These are phyloP conservation scores for Yamadazyma membranifaciens DNA, from an alignment of 1,139 yeast species.

Conservation along the genomic window DNA sequence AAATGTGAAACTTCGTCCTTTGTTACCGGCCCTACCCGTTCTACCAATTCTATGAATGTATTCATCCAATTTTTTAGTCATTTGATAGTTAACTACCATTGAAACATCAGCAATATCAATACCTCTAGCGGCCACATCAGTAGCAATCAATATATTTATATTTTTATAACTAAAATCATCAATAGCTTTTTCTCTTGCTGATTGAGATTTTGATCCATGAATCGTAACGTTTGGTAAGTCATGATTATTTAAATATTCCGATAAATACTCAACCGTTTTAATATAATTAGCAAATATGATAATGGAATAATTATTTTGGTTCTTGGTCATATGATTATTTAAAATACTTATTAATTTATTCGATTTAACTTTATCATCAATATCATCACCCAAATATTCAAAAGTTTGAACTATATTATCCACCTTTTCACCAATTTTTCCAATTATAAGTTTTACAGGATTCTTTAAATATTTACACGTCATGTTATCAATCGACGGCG, in stretches of 20 bases:
- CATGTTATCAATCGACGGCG: slow-evolving; percentile 66
- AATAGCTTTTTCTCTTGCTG: slow-evolving; percentile 80
- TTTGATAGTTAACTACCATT: slow-evolving; percentile 80
- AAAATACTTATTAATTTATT: slow-evolving; percentile 25
- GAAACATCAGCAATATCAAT: slow-evolving; percentile 86
- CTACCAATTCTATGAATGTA: slow-evolving; percentile 94
- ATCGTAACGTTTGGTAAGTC: slow-evolving; percentile 55
- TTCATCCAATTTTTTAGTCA: slow-evolving; percentile 75
- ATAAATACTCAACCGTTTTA: slow-evolving; percentile 66
- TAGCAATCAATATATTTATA: slow-evolving; percentile 74
- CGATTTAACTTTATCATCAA: slow-evolving; percentile 22
- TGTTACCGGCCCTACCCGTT: slow-evolving; percentile 91
- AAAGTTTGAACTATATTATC: slow-evolving; percentile 70
- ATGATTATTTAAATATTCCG: slow-evolving; percentile 42
- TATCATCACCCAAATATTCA: slow-evolving; percentile 41
- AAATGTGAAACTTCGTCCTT: slow-evolving; percentile 75
- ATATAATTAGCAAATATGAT: slow-evolving; percentile 82
- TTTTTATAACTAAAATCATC: slow-evolving; percentile 59
- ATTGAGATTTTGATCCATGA: slow-evolving; percentile 88
- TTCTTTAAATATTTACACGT: slow-evolving; percentile 57
- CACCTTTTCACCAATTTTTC: slow-evolving; percentile 61
- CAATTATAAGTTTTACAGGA: slow-evolving; percentile 68
- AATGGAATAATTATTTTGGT: slow-evolving; percentile 41
- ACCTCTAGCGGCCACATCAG: slow-evolving; percentile 97
- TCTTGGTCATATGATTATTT: slow-evolving; percentile 17